Evolutionary conservation across 768 basidiomycete species (phyloP).

Genomic region (Tubosaeta sp.): DNA sequence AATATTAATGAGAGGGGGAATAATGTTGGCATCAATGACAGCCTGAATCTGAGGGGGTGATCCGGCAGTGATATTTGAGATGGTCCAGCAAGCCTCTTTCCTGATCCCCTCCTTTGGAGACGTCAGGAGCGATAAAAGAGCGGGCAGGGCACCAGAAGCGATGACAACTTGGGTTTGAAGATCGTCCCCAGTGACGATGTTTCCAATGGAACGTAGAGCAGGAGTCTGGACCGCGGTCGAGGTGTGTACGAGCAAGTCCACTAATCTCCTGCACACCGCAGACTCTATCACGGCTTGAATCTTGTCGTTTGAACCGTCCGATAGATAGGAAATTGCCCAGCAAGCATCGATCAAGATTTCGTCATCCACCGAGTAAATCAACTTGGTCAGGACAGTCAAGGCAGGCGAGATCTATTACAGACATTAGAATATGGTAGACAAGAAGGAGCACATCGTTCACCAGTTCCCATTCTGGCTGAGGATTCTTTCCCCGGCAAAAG

Average conservation of each 20-base stretch:
- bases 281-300: constrained; percentile 99
- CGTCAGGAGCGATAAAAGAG: constrained; percentile 86
- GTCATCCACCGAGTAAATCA: constrained; percentile 98
- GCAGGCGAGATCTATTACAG: constrained; percentile 88
- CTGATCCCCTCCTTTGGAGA: constrained; percentile 98
- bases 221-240: constrained; percentile 97
- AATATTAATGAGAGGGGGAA: constrained; percentile 98
- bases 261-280: constrained; percentile 94
- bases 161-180: constrained; percentile 99
- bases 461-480: constrained; percentile 97
- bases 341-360: constrained; percentile 99
- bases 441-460: constrained; percentile 43
- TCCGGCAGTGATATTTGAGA: constrained; percentile 97
- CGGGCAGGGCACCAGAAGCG: constrained; percentile 94
- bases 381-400: constrained; percentile 91
- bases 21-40: constrained; percentile 96
- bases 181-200: constrained; percentile 99
- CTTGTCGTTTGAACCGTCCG: constrained; percentile 98
- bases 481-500: constrained; percentile 97
- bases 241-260: constrained; percentile 93
- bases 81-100: constrained; percentile 99
- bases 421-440: constrained; percentile 11
- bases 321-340: constrained; percentile 99
- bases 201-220: constrained; percentile 95
- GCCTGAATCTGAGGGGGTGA: constrained; percentile 96